Evolutionary conservation across 768 basidiomycete species (phyloP).

Genomic region (Kwoniella mangroviensis): DNA sequence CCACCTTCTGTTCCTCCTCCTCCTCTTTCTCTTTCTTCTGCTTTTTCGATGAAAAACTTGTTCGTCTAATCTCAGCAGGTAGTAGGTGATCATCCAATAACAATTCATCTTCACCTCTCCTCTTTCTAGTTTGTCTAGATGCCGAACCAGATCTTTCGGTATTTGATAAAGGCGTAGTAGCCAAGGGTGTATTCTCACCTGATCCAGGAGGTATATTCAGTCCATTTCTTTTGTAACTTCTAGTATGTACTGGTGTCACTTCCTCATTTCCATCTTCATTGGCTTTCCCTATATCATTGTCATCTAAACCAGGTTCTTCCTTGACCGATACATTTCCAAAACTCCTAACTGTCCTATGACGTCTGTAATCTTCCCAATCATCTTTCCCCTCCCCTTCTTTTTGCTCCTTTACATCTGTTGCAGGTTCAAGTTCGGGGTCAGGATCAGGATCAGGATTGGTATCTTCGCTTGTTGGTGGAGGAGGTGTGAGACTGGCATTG

Average conservation of each 20-base stretch:
- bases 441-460: slow-evolving; percentile 54
- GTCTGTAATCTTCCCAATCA: slow-evolving; percentile 41
- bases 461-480: slow-evolving; percentile 69
- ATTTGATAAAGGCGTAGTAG: slow-evolving; percentile 18
- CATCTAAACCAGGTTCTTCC: slow-evolving; percentile 45
- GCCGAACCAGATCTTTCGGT: slow-evolving; percentile 26
- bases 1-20: slow-evolving; percentile 18
- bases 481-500: slow-evolving; percentile 63
- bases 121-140: slow-evolving; percentile 27
- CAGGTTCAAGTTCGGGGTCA: slow-evolving; percentile 18
- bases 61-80: slow-evolving; percentile 37
- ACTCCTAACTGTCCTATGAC: slow-evolving; percentile 28
- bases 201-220: slow-evolving; percentile 5
- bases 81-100: slow-evolving; percentile 48
- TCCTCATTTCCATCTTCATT: slow-evolving; percentile 31
- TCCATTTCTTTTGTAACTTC: slow-evolving; percentile 13
- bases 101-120: slow-evolving; percentile 46
- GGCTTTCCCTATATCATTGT: slow-evolving; percentile 35
- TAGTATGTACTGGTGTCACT: slow-evolving; percentile 20
- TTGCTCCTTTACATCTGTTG: slow-evolving; percentile 57
- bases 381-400: slow-evolving; percentile 20
- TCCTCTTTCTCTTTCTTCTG: slow-evolving; percentile 17
- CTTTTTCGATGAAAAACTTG: slow-evolving; percentile 8
- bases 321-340: slow-evolving; percentile 43
- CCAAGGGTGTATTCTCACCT: slow-evolving; percentile 15